Base-by-base conservation (phyloP, 148 eudicot genomes). In the Vaccinium myrtillus region DNA sequence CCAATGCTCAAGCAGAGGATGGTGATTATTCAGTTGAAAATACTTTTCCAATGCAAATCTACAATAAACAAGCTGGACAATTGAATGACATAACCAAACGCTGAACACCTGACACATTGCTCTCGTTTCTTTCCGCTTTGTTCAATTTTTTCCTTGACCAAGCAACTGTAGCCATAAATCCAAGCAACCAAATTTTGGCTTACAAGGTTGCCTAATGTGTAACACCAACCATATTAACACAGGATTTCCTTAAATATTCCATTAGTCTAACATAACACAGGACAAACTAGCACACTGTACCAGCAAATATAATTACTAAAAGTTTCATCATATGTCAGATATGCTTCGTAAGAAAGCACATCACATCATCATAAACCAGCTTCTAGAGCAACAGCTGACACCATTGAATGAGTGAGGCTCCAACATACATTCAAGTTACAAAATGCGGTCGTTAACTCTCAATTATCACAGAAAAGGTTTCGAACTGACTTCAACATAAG, bases 141-240 rank as follows among this genome's bases (percentile, higher is more conserved):
- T 65, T 65, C 30, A 65, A 65, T 75, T 46, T 39, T 39, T 50
- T 25, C n/a, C 36, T 77, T n/a, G 58, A 18, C 32, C 36, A 77
- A 53, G 54, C 55, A 49, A 76, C 59, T 23, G 56, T 13, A n/a
- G 13, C 23, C 27, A 15, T 23, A 51, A 77, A 3, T 6, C 59
- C 80, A 50, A 77, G 81, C 59, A 78, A 78, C 63, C 46, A 30
- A 77, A 49, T 56, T 78, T 25, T 27, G 46, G 81, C 61, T 36
- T 16, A 65, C 48, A 25, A 54, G 58, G 63, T 78, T 78, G 81
- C 30, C 63, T 78, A 27, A 51, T 7, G 43, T 1, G 18, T 27
- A 19, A 78, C 7, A 8, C 80, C 18, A 78, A 83, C 58, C 23
- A 75, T n/a, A 53, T 63, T 36, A 23, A 65, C 23, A 81, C 46